A percentile compares a stretch with the other conserved stretches of the same genome.
Conservation (phyloP, 2,329 filamentous ascomycete genomes). For the Mariannaea elegans region DNA sequence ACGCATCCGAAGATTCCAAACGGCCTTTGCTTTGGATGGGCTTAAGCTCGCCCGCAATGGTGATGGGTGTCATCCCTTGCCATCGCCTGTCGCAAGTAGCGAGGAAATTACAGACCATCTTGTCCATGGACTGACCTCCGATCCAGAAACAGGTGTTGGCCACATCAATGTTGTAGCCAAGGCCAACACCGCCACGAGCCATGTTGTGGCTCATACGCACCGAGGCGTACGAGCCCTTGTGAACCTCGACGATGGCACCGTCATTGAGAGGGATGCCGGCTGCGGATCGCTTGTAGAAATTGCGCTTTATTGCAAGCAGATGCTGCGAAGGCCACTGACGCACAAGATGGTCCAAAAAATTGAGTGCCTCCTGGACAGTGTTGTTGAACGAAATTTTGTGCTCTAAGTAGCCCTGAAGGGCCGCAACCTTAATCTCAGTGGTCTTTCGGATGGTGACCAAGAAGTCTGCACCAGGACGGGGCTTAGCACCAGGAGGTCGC, state of each 20-base stretch:
- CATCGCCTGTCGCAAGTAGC: constrained; percentile 43
- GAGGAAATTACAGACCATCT: constrained; percentile 48
- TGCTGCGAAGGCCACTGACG: constrained; percentile 78
- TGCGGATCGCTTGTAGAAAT: constrained; percentile 74
- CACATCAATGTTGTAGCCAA: constrained; percentile 89
- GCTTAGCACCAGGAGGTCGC: constrained; percentile 47
- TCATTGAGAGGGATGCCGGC: constrained; percentile 64
- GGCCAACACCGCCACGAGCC: constrained; percentile 61
- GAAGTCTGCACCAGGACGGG: constrained; percentile 58
- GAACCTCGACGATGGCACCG: constrained; percentile 70
- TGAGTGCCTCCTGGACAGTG: constrained; percentile 80
- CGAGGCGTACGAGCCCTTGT: constrained; percentile 90
- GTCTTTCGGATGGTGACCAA: constrained; percentile 71
- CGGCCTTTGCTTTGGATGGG: constrained; percentile 45
- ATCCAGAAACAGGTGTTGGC: constrained; percentile 92
- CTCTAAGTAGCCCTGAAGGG: constrained; percentile 72
- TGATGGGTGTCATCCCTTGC: constrained; percentile 33
- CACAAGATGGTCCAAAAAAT: constrained; percentile 89
- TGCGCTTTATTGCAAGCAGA: constrained; percentile 79
- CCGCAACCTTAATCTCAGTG: constrained; percentile 72
- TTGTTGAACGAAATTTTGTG: constrained; percentile 69
- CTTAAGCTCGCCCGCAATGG: constrained; percentile 43
- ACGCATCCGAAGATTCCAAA: constrained; percentile 57
- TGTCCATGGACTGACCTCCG: constrained; percentile 48
- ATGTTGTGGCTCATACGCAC: constrained; percentile 74